These are phyloP conservation scores for Cryptococcus maquisensis DNA, from an alignment of 1,284 basidiomycete species.

Conservation along the genomic window DNA sequence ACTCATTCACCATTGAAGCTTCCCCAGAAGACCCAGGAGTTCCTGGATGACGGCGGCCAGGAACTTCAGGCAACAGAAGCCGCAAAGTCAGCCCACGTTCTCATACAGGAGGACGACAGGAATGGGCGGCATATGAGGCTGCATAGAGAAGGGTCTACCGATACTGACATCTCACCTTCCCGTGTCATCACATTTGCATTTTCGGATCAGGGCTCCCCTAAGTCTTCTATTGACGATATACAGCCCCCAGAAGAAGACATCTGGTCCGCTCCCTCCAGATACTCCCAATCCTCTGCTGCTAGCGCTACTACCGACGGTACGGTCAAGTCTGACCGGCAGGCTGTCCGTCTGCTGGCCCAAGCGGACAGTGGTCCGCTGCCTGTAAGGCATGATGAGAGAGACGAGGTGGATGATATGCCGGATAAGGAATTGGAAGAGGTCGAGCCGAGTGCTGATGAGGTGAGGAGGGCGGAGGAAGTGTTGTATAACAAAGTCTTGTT, in stretches of 20 bases:
- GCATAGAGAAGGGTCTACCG: background rate
- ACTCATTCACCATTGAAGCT: slow-evolving; percentile 1
- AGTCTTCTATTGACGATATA: background rate
- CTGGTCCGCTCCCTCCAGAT: slow-evolving; percentile 10
- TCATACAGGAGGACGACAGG: background rate
- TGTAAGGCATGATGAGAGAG: background rate
- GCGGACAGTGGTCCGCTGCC: slow-evolving; percentile 11
- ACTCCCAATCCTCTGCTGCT: slow-evolving; percentile 9
- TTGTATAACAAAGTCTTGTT: background rate
- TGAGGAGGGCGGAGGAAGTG: slow-evolving; percentile 7
- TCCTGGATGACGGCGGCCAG: slow-evolving; percentile 5
- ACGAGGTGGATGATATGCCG: background rate
- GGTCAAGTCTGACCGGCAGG: slow-evolving; percentile 3
- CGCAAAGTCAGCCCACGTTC: background rate
- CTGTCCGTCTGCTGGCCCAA: slow-evolving; percentile 2
- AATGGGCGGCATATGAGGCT: background rate
- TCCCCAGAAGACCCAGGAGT: slow-evolving; percentile 7
- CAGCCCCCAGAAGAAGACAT: too few species aligned
- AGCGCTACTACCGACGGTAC: background rate
- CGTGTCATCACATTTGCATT: background rate
- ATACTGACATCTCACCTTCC: background rate
- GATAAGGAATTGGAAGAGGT: background rate
- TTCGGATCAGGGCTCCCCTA: background rate
- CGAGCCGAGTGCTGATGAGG: slow-evolving; percentile 3
- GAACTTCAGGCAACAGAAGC: background rate